Base-by-base conservation (phyloP, 2,329 filamentous ascomycete species). In the Neonectria coccinea region DNA sequence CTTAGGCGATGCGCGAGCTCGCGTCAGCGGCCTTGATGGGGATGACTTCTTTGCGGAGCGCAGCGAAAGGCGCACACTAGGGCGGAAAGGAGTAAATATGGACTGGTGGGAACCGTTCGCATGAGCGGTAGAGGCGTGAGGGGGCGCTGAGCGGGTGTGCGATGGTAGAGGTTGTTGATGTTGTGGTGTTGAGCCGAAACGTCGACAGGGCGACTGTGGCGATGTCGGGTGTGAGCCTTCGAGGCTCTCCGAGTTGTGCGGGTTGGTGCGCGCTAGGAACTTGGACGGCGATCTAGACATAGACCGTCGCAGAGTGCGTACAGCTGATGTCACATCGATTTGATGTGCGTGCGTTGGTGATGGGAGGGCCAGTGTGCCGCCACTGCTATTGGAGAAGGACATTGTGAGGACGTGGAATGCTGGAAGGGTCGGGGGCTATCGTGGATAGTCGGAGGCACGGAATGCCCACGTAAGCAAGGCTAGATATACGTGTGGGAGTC, bases 231-330 rank as follows among this genome's bases (percentile, higher is more conserved):
- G 80, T 59, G 88, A 87, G 67, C 77, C 75, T 36, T 85, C 80
- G 14, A 83, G 82, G 62, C 77, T 80, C 41, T 84, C 80, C 14
- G 84, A 84, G 63, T 76, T 80, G 66, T 84, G 81, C 1, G 85
- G 86, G 48, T 78, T 78, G 50, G 81, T 78, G 67, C 84, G 83
- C 55, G 79, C 77, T 39, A 97, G 82, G 61, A 96, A 95, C 78
- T 96, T 97, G 33, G 95, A 97, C 11, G 95, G 95, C n/a, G 95
- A 97, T 73, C 94, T 88, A 62, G 94, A 97, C 68, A 97, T 85
- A 27, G 95, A 97, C 72, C 93, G 92, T 69, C 94, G 88, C 63
- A 97, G 84, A 74, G 93, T 92, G 75, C 93, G 88, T 68, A 97
- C 92, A 64, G 92, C 91, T 55, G 92, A 89, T 66, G 92, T 91